A percentile compares a stretch with the other conserved stretches of the same genome.
Evolutionary conservation across 2,329 filamentous ascomycete genomes (phyloP).

Genomic region (Neurospora crassa): DNA sequence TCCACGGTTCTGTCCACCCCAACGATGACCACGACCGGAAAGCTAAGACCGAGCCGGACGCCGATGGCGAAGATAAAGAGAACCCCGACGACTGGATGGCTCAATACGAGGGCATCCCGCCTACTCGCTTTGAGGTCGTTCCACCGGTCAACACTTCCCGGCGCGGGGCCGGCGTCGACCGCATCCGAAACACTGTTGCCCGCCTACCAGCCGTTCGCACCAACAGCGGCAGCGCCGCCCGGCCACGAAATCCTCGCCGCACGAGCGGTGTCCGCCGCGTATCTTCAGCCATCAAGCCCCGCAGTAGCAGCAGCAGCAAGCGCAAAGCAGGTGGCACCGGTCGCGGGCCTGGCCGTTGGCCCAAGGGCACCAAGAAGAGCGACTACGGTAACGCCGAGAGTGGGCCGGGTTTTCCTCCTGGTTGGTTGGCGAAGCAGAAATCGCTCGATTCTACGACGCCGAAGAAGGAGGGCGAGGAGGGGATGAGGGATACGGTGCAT

Average conservation of each 20-base stretch:
- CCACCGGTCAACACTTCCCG: constrained; percentile 49
- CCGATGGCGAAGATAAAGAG: constrained; percentile 20
- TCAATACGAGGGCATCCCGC: constrained; percentile 50
- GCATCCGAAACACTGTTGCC: constrained; percentile 32
- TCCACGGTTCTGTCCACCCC: constrained; percentile 3
- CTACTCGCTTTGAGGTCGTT: constrained; percentile 68
- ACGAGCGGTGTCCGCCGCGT: constrained; percentile 23
- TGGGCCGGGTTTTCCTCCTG: constrained; percentile 52
- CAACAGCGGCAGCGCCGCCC: constrained; percentile 23
- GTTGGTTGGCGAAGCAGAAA: constrained; percentile 34
- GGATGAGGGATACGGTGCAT: constrained; percentile 27
- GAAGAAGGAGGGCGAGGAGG: constrained; percentile 16
- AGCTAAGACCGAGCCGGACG: constrained; percentile 3
- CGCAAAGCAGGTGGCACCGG: constrained; percentile 54
- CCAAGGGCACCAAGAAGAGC: constrained; percentile 58
- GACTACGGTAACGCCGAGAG: constrained; percentile 59
- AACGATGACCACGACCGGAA: constrained; percentile 14
- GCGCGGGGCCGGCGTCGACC: constrained; percentile 36
- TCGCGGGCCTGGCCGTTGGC: constrained; percentile 55
- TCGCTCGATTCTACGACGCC: constrained; percentile 11
- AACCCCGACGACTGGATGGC: constrained; percentile 32
- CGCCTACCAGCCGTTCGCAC: constrained; percentile 29
- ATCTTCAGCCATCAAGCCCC: constrained; percentile 27
- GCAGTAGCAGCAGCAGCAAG: constrained; percentile 28
- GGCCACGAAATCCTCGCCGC: constrained; percentile 28